Evolutionary conservation across 306 rosid species (phyloP).

Genomic region (Oemleria cerasiformis): DNA sequence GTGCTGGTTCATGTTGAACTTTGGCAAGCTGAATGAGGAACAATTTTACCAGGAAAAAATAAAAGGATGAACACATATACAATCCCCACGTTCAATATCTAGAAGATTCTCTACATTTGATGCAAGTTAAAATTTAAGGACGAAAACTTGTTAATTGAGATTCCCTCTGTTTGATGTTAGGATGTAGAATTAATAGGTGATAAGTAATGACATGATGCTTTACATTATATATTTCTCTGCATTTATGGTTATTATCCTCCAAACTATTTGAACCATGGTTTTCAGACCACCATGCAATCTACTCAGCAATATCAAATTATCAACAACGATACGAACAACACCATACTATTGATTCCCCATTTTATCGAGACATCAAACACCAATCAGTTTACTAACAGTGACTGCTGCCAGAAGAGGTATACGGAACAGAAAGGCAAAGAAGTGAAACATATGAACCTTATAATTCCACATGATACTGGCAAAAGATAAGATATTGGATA

Average conservation of each 20-base stretch:
- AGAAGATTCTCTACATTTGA: slow-evolving; percentile 3
- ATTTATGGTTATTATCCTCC: neutral
- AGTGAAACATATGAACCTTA: neutral
- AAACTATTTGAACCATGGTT: slow-evolving; percentile 1
- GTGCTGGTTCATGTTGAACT: neutral
- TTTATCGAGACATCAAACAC: neutral
- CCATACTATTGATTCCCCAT: neutral
- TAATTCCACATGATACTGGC: neutral
- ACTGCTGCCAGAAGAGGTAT: neutral
- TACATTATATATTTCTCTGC: neutral
- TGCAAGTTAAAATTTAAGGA: neutral
- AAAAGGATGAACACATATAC: neutral
- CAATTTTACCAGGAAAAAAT: neutral
- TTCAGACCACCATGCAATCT: neutral
- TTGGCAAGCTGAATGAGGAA: slow-evolving; percentile 3
- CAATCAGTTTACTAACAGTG: neutral
- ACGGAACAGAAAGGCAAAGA: neutral
- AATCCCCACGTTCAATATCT: neutral
- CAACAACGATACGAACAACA: neutral
- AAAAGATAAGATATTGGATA: neutral
- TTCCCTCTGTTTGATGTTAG: neutral
- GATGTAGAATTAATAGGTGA: neutral
- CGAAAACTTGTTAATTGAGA: neutral
- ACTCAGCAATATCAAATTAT: neutral
- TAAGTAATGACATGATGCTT: neutral